Evolutionary conservation across 2,329 filamentous ascomycete genomes (phyloP).

Genomic region (Didymella lethalis): DNA sequence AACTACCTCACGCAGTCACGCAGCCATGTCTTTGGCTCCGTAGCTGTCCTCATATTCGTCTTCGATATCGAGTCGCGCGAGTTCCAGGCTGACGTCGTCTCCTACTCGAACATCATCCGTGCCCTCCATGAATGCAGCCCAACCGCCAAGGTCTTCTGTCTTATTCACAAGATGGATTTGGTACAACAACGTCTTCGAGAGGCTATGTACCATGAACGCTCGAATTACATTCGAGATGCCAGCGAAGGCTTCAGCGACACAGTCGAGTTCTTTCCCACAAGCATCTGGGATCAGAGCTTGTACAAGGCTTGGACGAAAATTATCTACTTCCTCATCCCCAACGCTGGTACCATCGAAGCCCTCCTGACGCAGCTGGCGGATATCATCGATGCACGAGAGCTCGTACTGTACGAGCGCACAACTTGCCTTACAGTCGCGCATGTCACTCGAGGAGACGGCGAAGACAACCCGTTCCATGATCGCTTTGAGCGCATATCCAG

Average conservation of each 20-base stretch:
- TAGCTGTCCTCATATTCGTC: constrained; percentile 97
- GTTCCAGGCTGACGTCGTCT: constrained; percentile 89
- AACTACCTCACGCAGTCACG: constrained; percentile 97
- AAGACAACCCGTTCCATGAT: constrained; percentile 86
- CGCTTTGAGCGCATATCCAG: constrained; percentile 95
- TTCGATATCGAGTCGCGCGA: constrained; percentile 98
- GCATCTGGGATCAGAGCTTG: constrained; percentile 97
- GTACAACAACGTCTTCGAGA: constrained; percentile 82
- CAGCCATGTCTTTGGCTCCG: constrained; percentile 94
- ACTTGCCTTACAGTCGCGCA: constrained; percentile 97
- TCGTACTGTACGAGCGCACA: constrained; percentile 92
- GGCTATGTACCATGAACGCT: constrained; percentile 83
- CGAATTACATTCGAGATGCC: constrained; percentile 77
- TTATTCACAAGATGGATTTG: constrained; percentile 99
- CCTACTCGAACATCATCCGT: constrained; percentile 88
- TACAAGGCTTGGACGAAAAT: constrained; percentile 99
- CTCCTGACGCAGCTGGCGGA: constrained; percentile 83
- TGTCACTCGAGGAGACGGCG: constrained; percentile 78
- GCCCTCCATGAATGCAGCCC: constrained; percentile 87
- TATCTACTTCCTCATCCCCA: constrained; percentile 97
- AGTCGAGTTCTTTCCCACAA: constrained; percentile 89
- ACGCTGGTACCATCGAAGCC: constrained; percentile 84
- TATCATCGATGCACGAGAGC: constrained; percentile 89
- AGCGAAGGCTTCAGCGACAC: constrained; percentile 70
- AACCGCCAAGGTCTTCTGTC: constrained; percentile 84